Conservation (phyloP, 2,329 filamentous ascomycete species). For the Sporothrix pseudoabietina region DNA sequence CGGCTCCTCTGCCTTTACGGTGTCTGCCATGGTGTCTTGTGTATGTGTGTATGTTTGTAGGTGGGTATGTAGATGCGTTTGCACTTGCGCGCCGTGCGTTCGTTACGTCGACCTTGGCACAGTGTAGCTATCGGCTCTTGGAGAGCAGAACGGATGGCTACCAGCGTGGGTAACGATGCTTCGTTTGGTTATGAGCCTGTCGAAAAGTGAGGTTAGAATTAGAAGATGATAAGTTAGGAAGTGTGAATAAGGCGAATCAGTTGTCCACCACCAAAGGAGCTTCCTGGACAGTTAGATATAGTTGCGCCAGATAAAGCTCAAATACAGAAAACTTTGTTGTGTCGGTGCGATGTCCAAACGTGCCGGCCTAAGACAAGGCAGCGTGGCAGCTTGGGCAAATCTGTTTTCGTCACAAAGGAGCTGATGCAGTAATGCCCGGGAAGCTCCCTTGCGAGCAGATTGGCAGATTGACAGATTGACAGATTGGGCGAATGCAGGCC, state of each 20-base stretch:
- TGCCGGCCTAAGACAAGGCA: background rate
- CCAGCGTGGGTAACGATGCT: background rate
- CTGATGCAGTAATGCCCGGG: background rate
- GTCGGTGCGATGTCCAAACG: constrained; percentile 17
- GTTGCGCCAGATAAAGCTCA: background rate
- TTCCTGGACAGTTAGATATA: background rate
- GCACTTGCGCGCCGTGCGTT: background rate
- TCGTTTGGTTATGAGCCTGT: background rate
- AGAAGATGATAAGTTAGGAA: background rate
- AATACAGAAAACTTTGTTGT: background rate
- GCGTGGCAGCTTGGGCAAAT: background rate
- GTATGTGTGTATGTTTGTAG: background rate
- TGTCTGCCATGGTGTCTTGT: constrained; percentile 37
- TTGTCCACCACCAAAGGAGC: background rate
- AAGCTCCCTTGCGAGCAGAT: constrained; percentile 4
- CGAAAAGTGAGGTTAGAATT: background rate
- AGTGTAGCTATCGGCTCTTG: background rate
- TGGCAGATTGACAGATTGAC: background rate
- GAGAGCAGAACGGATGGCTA: background rate
- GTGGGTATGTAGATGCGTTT: background rate
- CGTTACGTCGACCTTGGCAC: background rate
- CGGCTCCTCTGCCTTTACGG: constrained; percentile 39
- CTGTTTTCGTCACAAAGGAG: constrained; percentile 19
- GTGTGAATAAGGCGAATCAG: background rate
- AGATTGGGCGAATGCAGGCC: background rate